Evolutionary conservation across 2,329 filamentous ascomycete species (phyloP).

Genomic region (Xylariaceae sp.): DNA sequence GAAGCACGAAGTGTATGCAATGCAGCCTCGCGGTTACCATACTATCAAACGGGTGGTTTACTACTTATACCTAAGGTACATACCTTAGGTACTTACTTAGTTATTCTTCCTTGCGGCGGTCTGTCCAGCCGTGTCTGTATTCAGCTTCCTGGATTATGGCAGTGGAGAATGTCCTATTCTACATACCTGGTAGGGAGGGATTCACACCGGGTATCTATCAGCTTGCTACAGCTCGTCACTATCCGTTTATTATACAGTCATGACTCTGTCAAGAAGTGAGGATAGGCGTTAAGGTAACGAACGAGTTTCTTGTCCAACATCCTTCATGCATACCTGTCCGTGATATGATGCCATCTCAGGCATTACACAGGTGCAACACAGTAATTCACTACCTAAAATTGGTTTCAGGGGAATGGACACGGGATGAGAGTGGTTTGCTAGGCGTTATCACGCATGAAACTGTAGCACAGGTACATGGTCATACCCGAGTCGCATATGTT

Average conservation of each 20-base stretch:
- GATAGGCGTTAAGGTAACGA: not conserved
- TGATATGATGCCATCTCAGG: not conserved
- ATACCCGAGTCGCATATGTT: constrained; percentile 7
- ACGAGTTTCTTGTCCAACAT: not conserved
- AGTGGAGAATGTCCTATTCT: not conserved
- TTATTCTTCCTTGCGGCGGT: constrained; percentile 1
- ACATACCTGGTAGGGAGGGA: not conserved
- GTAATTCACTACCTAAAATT: not conserved
- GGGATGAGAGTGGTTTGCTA: not conserved
- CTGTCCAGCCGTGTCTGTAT: constrained; percentile 4
- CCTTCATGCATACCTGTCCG: not conserved
- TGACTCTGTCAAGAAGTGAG: not conserved
- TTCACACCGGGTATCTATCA: not conserved
- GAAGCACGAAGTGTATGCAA: constrained; percentile 18
- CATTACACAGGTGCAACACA: constrained; percentile 1
- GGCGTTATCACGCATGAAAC: constrained; percentile 20
- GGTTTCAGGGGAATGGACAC: not conserved
- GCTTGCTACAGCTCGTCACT: no score
- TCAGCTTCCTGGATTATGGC: not conserved
- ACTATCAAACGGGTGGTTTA: constrained; percentile 8
- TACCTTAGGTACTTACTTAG: constrained; percentile 17
- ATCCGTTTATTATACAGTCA: no score
- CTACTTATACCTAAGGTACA: no score
- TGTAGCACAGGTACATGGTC: constrained; percentile 17
- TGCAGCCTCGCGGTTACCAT: constrained; percentile 23